Base-by-base conservation (phyloP, 1,284 basidiomycete species). In the Grifola frondosa region DNA sequence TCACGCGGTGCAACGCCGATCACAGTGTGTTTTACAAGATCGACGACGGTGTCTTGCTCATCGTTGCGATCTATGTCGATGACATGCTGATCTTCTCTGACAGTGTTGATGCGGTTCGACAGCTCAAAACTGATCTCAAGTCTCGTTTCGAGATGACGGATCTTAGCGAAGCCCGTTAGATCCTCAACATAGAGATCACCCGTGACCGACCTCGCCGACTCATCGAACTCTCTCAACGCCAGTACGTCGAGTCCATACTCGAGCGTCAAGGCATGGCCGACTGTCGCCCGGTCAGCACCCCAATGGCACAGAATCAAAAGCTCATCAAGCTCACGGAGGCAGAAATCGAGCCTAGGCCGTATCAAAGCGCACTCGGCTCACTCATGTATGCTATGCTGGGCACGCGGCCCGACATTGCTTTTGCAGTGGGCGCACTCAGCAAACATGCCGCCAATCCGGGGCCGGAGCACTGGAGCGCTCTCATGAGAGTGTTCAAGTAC, bases 181-280 rank as follows among this genome's bases (percentile, higher is more conserved):
- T 73, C 1, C 57, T 73, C 4, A 67, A 65, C 24, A 61, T 74
- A 15, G 57, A 68, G 36, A 59, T 73, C 20, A 48, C 43, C 2
- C 47, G 59, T 0, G 58, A 72, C 42, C 47, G 54, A 0, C 19
- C 42, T 2, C 44, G 46, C 1, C 48, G 44, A 3, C 60, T 50
- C 4, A 36, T 73, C 7, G 29, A 36, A 0, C 50, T 73, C 11
- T 64, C 58, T 1, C 70, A 75, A 42, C 33, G 42, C 0, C 59
- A 62, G 7, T 70, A 72, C 47, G 57, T 63, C 20, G 33, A 62
- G 1, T 44, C 58, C n/a, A 56, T 71, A 5, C 63, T 77, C 1
- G 44, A 59, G 3, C 31, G 50, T 6, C 65, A 58, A 37, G 48
- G 56, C 1, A 63, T 72, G 58, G 30, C 44, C 1, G 56, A 67